Base-by-base conservation (phyloP, 257 asterid species). In the Lycium barbarum region DNA sequence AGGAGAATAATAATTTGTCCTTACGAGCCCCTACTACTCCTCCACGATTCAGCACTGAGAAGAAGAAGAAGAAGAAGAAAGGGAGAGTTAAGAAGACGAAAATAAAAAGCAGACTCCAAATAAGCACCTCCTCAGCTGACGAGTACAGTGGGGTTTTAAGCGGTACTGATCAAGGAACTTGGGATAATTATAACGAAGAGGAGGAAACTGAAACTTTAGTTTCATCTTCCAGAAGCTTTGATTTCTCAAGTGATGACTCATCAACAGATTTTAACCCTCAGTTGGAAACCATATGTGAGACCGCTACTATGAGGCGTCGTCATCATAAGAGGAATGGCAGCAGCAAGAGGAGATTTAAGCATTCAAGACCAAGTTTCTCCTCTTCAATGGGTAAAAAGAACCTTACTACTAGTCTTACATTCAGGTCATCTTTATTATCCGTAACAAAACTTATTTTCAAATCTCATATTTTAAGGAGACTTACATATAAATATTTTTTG, bases 121-220 rank as follows among this genome's bases (percentile, higher is more conserved):
- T 85, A 17, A 92, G 94, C 89, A 92, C 93, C 5, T 90, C 93
- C 5, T 92, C 96, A 0, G 93, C 91, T 53, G 94, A 94, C 33
- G 94, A 94, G 78, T 68, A 17, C 74, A 88, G 91, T 76, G 95
- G 90, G 61, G 84, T 89, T 84, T 89, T 91, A 79, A 90, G 93
- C 89, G 88, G 88, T 76, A 88, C 88, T 76, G 88, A 85, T 35
- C 47, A 35, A 20, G 33, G 33, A 26, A 79, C 55, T 4, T 72
- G 86, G 35, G 85, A 36, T 7, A 84, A 78, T 17, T 47, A 58
- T 9, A 71, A 58, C 36, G 80, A 62, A 6, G 88, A 73, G 18
- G 85, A 79, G 58, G 91, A 86, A 65, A 84, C 90, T 0, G 91
- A 88, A 83, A 86, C 89, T 20, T 86, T 90, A 2, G 85, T 89